Percentiles rank a stretch among this genome's conserved stretches.
phyloP scores from a whole-genome alignment of 2,329 filamentous ascomycete genomes.

The Nothomitra cinnamomea region DNA sequence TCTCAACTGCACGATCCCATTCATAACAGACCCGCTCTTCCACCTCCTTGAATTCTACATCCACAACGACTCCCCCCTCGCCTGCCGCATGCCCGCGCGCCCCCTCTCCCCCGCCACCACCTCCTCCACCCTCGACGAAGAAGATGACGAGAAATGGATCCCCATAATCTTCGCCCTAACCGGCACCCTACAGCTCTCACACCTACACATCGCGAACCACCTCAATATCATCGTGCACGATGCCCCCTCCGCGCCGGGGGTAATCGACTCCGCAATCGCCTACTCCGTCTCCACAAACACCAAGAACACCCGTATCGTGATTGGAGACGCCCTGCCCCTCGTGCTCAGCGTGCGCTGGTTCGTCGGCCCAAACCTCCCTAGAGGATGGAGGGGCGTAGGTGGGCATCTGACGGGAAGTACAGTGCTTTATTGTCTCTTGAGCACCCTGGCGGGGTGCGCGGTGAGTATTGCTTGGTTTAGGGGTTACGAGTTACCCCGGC shows the following conservation, averaged over 20 bases:
- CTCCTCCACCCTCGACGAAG: slow-evolving; percentile 15
- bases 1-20: slow-evolving; percentile 66
- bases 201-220: slow-evolving; percentile 78
- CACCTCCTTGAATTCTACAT: slow-evolving; percentile 94
- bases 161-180: slow-evolving; percentile 79
- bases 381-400: slow-evolving; percentile 33
- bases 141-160: slow-evolving; percentile 38
- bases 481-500: slow-evolving; percentile 32
- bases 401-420: slow-evolving; percentile 33
- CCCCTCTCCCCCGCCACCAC: slow-evolving; percentile 31
- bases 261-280: slow-evolving; percentile 71
- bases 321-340: slow-evolving; percentile 70
- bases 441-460: slow-evolving; percentile 28
- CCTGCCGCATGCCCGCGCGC: slow-evolving; percentile 73
- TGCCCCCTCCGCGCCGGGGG: slow-evolving; percentile 40
- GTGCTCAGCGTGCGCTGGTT: slow-evolving; percentile 78
- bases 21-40: slow-evolving; percentile 65
- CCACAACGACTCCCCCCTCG: slow-evolving; percentile 84
- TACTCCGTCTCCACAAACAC: slow-evolving; percentile 59
- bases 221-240: slow-evolving; percentile 75
- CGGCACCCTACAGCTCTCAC: slow-evolving; percentile 73
- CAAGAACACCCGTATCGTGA: slow-evolving; percentile 50
- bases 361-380: slow-evolving; percentile 51
- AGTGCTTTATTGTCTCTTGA: slow-evolving; percentile 31
- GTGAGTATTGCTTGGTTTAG: slow-evolving; percentile 37